Percentiles rank a stretch among this genome's conserved stretches.
These are phyloP conservation scores for Ormosia emarginata DNA, from an alignment of 306 rosid genomes.

Conservation along the genomic window DNA sequence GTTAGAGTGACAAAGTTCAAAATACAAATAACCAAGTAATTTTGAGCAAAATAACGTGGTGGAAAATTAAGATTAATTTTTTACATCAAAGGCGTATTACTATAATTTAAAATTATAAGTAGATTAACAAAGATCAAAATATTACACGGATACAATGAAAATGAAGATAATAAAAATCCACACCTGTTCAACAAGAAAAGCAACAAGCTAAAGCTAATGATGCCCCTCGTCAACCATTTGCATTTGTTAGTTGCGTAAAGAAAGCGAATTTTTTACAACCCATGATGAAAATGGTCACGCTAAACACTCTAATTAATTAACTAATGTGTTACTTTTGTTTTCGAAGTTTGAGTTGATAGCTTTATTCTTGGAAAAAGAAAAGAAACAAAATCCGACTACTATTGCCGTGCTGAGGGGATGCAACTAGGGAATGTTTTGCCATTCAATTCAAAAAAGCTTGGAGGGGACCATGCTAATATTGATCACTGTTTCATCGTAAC, in stretches of 20 bases:
- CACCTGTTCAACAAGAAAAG: neutral
- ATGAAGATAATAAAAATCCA: neutral
- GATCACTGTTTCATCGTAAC: slow-evolving; percentile 8
- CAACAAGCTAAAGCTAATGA: slow-evolving; percentile 25
- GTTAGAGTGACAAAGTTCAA: neutral
- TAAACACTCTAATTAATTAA: slow-evolving; percentile 1
- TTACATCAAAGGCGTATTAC: neutral
- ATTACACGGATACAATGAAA: neutral
- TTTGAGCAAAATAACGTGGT: neutral
- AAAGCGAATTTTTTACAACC: slow-evolving; percentile 21
- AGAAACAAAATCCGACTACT: slow-evolving; percentile 10
- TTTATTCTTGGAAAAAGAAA: slow-evolving; percentile 34
- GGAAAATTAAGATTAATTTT: neutral
- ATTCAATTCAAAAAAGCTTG: slow-evolving; percentile 23
- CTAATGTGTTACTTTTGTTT: neutral
- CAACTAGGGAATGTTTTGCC: slow-evolving; percentile 48
- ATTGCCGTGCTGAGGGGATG: slow-evolving; percentile 23
- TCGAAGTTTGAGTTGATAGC: slow-evolving; percentile 23
- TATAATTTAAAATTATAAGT: neutral
- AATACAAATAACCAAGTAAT: neutral
- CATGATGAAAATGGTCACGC: neutral
- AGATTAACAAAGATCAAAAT: neutral
- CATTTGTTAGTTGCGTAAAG: slow-evolving; percentile 23
- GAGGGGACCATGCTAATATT: slow-evolving; percentile 61
- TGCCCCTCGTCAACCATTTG: slow-evolving; percentile 57